Evolutionary conservation across 768 basidiomycete genomes (phyloP).

Genomic region (Boletus reticulatus): DNA sequence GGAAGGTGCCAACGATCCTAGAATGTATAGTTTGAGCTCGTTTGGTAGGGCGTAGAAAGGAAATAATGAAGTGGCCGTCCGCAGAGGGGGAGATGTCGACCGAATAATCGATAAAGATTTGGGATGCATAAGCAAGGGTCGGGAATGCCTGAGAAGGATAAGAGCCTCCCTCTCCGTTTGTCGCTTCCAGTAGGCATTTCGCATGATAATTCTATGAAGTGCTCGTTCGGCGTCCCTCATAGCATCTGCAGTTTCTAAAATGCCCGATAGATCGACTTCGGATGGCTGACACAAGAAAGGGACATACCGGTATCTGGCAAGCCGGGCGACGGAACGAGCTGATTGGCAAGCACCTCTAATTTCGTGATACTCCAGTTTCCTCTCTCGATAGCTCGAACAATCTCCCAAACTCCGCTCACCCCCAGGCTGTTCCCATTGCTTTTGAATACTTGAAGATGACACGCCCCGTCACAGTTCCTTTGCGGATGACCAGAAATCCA

Average conservation of each 20-base stretch:
- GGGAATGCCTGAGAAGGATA: conserved; percentile 46
- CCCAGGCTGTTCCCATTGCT: conserved; percentile 60
- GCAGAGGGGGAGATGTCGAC: conserved; percentile 10
- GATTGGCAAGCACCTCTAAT: conserved; percentile 51
- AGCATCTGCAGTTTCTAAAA: conserved; percentile 18
- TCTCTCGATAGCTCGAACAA: conserved; percentile 46
- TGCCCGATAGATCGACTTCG: conserved; percentile 9
- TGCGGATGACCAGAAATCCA: conserved; percentile 45
- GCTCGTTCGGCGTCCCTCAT: conserved; percentile 37
- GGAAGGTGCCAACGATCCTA: conserved; percentile 53
- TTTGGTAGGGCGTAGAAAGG: conserved; percentile 47
- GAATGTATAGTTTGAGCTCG: conserved; percentile 56
- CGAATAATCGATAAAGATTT: conserved; percentile 14
- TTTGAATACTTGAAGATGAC: conserved; percentile 47
- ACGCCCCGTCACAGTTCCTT: conserved; percentile 21
- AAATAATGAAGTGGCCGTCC: conserved; percentile 24
- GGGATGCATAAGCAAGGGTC: conserved; percentile 43
- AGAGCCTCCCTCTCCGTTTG: conserved; percentile 49
- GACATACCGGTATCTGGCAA: conserved; percentile 7
- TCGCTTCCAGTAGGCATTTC: conserved; percentile 49
- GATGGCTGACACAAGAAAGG: conserved; percentile 7
- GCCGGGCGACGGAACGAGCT: conserved; percentile 16
- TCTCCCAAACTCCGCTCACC: conserved; percentile 41
- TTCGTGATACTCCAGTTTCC: conserved; percentile 49
- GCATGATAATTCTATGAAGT: conserved; percentile 38